A percentile compares a stretch with the other conserved stretches of the same genome.
Conservation (phyloP, 495 filamentous ascomycete species). For the Xylaria grammica region DNA sequence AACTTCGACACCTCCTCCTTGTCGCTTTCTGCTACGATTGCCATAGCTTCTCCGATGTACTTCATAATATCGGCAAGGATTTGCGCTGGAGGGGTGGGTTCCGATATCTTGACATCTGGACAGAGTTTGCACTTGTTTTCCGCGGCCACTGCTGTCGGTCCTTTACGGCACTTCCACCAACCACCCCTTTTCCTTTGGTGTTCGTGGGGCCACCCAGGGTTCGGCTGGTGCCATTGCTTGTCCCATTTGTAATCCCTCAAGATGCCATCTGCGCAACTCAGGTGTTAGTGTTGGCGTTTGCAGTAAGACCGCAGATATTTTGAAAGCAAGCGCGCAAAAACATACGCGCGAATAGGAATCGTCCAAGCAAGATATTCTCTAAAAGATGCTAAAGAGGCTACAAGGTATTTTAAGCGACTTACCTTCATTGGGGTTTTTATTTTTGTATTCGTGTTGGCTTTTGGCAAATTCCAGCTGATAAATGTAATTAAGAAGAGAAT, state of each 20-base stretch:
- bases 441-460: not conserved
- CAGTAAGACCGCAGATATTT: not conserved
- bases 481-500: slow-evolving; percentile 24
- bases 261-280: not conserved
- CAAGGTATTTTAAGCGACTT: not conserved
- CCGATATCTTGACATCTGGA: slow-evolving; percentile 27
- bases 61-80: slow-evolving; percentile 2
- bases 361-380: not conserved
- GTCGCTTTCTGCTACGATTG: slow-evolving; percentile 11
- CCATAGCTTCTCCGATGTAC: slow-evolving; percentile 15
- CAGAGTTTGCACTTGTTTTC: slow-evolving; percentile 42
- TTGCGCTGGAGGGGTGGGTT: slow-evolving; percentile 20
- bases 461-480: slow-evolving; percentile 14
- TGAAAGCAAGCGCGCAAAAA: not conserved
- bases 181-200: slow-evolving; percentile 36
- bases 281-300: not conserved
- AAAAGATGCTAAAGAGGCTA: not conserved
- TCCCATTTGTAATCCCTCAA: slow-evolving; percentile 23
- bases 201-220: slow-evolving; percentile 35
- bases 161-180: slow-evolving; percentile 49
- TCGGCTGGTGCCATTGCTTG: slow-evolving; percentile 42
- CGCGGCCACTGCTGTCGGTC: slow-evolving; percentile 32
- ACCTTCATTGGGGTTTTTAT: slow-evolving; percentile 17
- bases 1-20: not conserved
- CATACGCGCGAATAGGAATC: not conserved